Evolutionary conservation across 2,329 filamentous ascomycete species (phyloP), one percentile per base, ranked within the genome.

Genomic region (Alternaria consortialis): DNA sequence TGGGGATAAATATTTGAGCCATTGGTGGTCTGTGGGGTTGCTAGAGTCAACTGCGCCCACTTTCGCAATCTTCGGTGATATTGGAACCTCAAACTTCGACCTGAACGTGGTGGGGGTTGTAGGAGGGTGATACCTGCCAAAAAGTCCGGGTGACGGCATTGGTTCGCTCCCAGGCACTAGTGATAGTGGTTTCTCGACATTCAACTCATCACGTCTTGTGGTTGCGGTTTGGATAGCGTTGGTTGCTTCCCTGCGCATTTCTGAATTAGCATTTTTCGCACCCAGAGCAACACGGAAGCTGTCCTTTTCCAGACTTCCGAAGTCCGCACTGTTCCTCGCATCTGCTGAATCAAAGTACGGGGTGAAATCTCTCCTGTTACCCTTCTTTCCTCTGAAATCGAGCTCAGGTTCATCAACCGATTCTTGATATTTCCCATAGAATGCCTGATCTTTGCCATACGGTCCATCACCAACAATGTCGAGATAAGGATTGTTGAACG

Each of bases 261-360:
- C 34, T 8, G 27, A 25, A 5, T 53, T 58, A 5, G n/a, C 11
- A 3, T 53, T 34, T 34, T 43, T 43, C 2, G 7, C 27, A 0
- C 13, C 17, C 7, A 46, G 25, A 25, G 39, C 20, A 15, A 7
- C 8, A 13, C 39, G 20, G 4, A 17, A 12, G 8, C 23, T 23
- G 11, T 37, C 13, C 25, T 25, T 50, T 1, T 25, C 1, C 4
- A 20, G 5, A 7, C 46, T 36, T 11, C 1, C 6, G 0, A 50
- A 11, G 2, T 50, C 46, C 13, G 13, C 12, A 11, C 34, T 1
- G 25, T 50, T 50, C 2, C 46, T 34, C 1, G 32, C 13, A 13
- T 50, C 46, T 27, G 32, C 32, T n/a, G 46, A 32, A 9, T 50
- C 46, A 23, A 50, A 50, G 20, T 37, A 50, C 7, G 46, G 46